Base-by-base conservation (phyloP, 306 rosid species). In the Quercus dentata region DNA sequence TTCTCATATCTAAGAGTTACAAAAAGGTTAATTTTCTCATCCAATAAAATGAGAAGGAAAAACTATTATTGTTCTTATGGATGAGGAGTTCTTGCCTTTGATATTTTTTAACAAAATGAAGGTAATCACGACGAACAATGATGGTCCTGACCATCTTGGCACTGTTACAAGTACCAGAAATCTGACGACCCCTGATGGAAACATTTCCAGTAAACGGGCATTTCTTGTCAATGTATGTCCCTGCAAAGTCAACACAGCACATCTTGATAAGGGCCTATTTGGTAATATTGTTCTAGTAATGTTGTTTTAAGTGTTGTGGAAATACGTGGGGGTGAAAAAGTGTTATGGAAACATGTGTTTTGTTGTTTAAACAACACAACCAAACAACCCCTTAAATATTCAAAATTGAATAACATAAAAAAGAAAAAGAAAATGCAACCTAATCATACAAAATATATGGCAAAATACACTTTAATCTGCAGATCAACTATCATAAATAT, bases 151-250 rank as follows among this genome's bases (percentile, higher is more conserved):
- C 78, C 95, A 91, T 91, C 89, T 91, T 91, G 8, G 95, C 95
- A 73, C 95, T 91, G 79, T 91, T 90, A 67, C 95, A 91, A 44
- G 92, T 91, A 68, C 95, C 95, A n/a, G 92, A 83, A 28, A 91
- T 76, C 23, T 89, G 87, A 49, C 95, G 95, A 7, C 95, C 95
- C 69, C 95, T 82, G 64, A 91, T 87, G 56, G 92, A 87, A 61
- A 91, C 91, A 69, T 79, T 74, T 51, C 95, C 95, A 4, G 91
- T 87, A 64, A 91, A 91, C 0, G 95, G 95, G 65, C 95, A 91
- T 65, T 91, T 91, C 85, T 89, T 91, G 31, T 91, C 95, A 35
- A 91, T 91, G 49, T 89, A 91, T 0, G 92, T 85, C 35, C 89
- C 95, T 91, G 76, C 52, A 76, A 41, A 20, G n/a, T 31, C 25